Base-by-base conservation (phyloP, 2,329 filamentous ascomycete species). In the Penicillium sp. region DNA sequence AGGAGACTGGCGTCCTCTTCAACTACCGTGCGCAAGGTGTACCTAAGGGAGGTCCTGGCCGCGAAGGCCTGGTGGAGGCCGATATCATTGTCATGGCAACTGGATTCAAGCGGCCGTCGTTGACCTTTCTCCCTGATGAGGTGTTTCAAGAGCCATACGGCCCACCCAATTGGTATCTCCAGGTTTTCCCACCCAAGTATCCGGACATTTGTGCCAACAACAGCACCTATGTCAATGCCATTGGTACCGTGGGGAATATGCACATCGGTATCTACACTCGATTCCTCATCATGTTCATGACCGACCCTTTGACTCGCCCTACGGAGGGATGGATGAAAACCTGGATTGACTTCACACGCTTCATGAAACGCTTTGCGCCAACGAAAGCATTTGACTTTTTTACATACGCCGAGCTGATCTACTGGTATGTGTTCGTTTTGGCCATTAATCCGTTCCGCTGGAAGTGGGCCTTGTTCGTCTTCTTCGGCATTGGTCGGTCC, bases 211-310 rank as follows among this genome's bases (percentile, higher is more conserved):
- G 82, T 47, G 82, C 81, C 46, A 89, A 86, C 65, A 93, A 94
- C 64, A 82, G 82, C 69, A 92, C 85, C 0, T 93, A 89, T 50
- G 70, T 88, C 39, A 79, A 83, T 37, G 85, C 80, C 3, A 89
- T 92, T 40, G 85, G 85, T 0, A 84, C 82, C 0, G 84, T 92
- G 1, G 84, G 86, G 0, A 89, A 92, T 61, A 90, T 84, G 74
- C 86, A 93, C 55, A 90, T 93, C 30, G 87, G 86, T 3, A 90
- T 93, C 53, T 93, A 92, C 66, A 93, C 85, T 0, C 75, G 87
- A 4, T 83, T 93, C 46, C 69, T 93, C 5, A 75, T 93, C 50
- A 90, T 92, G 85, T 92, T 92, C 59, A 72, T 93, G 37, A 73
- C 82, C 10, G 86, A 93, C 54, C 85, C 85, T 0, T 66, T 90